These are phyloP conservation scores for Patellifolia procumbens DNA, from an alignment of 179 eudicot species.

Conservation along the genomic window DNA sequence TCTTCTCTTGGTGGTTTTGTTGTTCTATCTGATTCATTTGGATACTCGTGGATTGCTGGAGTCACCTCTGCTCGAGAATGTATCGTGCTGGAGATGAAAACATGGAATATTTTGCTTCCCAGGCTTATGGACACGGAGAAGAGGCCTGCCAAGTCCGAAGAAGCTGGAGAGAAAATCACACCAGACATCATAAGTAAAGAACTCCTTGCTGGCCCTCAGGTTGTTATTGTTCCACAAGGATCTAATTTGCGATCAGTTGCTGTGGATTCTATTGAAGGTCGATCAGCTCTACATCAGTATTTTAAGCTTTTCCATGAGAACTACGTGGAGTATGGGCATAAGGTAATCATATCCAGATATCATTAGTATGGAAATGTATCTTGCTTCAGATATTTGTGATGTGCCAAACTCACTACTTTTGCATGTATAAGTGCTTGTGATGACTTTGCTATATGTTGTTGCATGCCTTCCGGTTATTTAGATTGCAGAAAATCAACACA, in stretches of 20 bases:
- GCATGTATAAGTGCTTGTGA: background rate
- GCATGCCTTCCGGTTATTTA: too few species aligned
- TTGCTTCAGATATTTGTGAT: background rate
- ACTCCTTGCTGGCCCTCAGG: constrained; percentile 82
- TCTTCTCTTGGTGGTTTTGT: constrained; percentile 66
- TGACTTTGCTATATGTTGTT: background rate
- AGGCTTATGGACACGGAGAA: constrained; percentile 46
- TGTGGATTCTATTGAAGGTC: constrained; percentile 95
- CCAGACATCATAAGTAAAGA: constrained; percentile 80
- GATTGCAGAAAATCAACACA: too few species aligned
- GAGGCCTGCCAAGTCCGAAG: constrained; percentile 38
- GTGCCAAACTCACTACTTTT: background rate
- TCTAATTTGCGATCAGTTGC: constrained; percentile 54
- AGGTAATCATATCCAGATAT: too few species aligned
- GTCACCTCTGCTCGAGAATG: constrained; percentile 67
- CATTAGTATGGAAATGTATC: too few species aligned
- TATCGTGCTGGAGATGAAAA: constrained; percentile 79
- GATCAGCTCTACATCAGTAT: constrained; percentile 85
- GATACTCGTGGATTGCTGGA: constrained; percentile 90
- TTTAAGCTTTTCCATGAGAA: constrained; percentile 94
- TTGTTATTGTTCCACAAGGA: constrained; percentile 68
- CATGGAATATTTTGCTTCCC: constrained; percentile 66
- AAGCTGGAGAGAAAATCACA: constrained; percentile 38
- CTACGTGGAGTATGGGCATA: constrained; percentile 95
- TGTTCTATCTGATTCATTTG: constrained; percentile 82